A percentile compares a stretch with the other conserved stretches of the same genome.
Conservation (phyloP, 768 basidiomycete genomes). For the Amanita muscaria region DNA sequence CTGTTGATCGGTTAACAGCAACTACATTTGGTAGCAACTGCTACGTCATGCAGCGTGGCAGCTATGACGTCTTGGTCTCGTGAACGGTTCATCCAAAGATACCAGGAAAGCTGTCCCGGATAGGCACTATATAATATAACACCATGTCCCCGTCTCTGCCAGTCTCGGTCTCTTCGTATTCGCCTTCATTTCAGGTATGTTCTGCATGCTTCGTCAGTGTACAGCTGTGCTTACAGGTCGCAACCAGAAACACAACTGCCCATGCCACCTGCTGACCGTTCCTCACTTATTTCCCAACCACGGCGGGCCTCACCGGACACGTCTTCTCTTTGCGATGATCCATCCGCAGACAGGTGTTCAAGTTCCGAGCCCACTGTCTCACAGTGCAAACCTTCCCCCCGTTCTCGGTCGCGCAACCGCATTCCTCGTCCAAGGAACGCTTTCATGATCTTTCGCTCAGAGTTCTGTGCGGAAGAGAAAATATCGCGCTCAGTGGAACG, state of each 20-base stretch:
- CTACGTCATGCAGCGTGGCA: neutral
- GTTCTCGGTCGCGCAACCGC: conserved; percentile 33
- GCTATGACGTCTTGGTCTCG: conserved; percentile 5
- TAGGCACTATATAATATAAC: conserved; percentile 6
- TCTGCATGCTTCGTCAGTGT: neutral
- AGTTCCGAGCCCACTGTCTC: neutral
- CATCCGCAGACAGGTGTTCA: neutral
- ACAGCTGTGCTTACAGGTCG: neutral
- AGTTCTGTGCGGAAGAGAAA: conserved; percentile 45
- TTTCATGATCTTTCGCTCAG: conserved; percentile 67
- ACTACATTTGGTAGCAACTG: neutral
- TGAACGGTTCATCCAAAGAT: conserved; percentile 1
- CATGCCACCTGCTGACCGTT: neutral
- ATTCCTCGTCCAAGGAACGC: conserved; percentile 78
- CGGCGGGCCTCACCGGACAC: neutral
- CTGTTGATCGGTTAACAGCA: too few species aligned
- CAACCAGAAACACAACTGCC: neutral
- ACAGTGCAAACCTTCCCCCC: neutral
- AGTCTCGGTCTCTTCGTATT: conserved; percentile 4
- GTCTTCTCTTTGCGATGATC: neutral
- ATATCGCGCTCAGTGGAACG: conserved; percentile 40
- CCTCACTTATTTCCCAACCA: neutral
- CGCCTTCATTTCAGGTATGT: neutral
- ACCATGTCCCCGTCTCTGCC: conserved; percentile 5
- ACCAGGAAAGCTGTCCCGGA: conserved; percentile 2